Evolutionary conservation across 177 flowering plant genomes (phyloP).

Genomic region (Tripterygium wilfordii): DNA sequence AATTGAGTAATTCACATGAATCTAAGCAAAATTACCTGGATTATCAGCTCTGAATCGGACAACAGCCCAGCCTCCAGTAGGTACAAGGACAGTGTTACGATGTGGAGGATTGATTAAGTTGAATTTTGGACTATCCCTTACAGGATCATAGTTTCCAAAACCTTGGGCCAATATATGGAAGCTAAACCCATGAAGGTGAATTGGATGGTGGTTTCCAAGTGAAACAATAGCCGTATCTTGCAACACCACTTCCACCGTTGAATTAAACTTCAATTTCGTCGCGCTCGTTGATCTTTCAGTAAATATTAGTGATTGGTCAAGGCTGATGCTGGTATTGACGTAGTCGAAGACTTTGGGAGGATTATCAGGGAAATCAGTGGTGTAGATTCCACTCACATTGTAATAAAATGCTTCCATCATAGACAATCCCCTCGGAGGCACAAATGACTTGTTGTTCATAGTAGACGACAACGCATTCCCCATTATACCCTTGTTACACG

Average conservation of each 20-base stretch:
- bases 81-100: slow-evolving; percentile 72
- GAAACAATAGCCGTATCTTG: slow-evolving; percentile 52
- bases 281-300: slow-evolving; percentile 34
- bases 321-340: slow-evolving; percentile 23
- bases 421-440: slow-evolving; percentile 28
- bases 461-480: slow-evolving; percentile 35
- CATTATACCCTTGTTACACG: slow-evolving; percentile 29
- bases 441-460: slow-evolving; percentile 54
- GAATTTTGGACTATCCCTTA: slow-evolving; percentile 27
- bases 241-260: slow-evolving; percentile 54
- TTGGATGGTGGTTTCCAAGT: slow-evolving; percentile 69
- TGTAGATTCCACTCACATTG: slow-evolving; percentile 28
- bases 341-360: slow-evolving; percentile 45
- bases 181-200: slow-evolving; percentile 68
- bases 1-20: not conserved
- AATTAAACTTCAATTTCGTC: slow-evolving; percentile 39
- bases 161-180: slow-evolving; percentile 68
- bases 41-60: slow-evolving; percentile 71
- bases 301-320: slow-evolving; percentile 4
- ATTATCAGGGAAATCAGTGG: slow-evolving; percentile 37
- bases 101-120: slow-evolving; percentile 55
- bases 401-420: slow-evolving; percentile 39
- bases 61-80: slow-evolving; percentile 81
- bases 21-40: slow-evolving; percentile 41
- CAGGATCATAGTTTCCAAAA: slow-evolving; percentile 56